Evolutionary conservation across 2,329 filamentous ascomycete species (phyloP).

Genomic region (Lasiodiplodia hormozganensis): DNA sequence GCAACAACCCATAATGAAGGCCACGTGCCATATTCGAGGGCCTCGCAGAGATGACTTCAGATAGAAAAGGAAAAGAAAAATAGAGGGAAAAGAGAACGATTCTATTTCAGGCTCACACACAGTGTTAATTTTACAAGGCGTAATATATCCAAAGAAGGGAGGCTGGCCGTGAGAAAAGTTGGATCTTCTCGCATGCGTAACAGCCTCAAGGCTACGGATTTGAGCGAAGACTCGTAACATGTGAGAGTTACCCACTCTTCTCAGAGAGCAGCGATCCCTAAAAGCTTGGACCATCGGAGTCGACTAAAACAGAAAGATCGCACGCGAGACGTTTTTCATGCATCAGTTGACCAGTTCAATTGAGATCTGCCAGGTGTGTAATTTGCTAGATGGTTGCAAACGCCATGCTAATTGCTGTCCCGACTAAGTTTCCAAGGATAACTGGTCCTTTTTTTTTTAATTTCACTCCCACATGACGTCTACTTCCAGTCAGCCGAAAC

Average conservation of each 20-base stretch:
- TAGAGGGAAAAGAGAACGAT: no score
- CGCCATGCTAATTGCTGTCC: neutral
- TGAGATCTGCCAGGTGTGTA: neutral
- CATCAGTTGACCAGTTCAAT: neutral
- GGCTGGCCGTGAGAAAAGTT: no score
- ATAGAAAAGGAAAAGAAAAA: no score
- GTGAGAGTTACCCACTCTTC: neutral
- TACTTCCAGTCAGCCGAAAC: neutral
- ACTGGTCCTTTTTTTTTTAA: neutral
- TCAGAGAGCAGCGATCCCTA: neutral
- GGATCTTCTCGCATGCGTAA: no score
- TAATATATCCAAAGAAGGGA: no score
- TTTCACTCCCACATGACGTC: neutral
- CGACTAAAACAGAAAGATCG: neutral
- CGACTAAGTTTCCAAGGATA: neutral
- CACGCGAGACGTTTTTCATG: neutral
- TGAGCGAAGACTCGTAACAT: no score
- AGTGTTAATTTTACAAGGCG: no score
- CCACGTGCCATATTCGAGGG: no score
- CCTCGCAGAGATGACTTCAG: no score
- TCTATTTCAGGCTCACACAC: no score
- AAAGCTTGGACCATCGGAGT: neutral
- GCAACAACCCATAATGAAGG: no score
- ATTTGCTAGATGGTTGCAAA: neutral
- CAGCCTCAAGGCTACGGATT: no score